Conservation (phyloP, 108 stramenopile species). For the Poteriospumella lacustris region DNA sequence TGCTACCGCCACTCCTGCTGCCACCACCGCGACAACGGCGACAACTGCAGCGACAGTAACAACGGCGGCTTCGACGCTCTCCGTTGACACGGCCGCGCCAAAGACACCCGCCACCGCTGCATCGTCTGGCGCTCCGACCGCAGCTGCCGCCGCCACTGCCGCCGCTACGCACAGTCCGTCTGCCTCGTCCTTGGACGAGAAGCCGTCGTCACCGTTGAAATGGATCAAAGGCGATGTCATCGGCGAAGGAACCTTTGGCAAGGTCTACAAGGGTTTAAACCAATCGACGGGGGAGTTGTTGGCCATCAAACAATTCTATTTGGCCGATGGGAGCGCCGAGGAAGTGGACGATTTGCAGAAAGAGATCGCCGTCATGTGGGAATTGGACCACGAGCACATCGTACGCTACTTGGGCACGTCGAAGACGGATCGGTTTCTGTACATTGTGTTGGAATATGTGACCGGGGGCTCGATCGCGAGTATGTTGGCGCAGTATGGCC, state of each 20-base stretch:
- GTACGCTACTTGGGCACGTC: slow-evolving; percentile 55
- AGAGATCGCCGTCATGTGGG: slow-evolving; percentile 51
- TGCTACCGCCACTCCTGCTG: no score
- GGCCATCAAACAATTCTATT: slow-evolving; percentile 62
- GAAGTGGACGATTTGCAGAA: slow-evolving; percentile 39
- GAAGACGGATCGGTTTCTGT: slow-evolving; percentile 21
- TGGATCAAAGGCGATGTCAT: slow-evolving; percentile 66
- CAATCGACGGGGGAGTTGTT: slow-evolving; percentile 72
- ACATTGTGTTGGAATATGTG: slow-evolving; percentile 58
- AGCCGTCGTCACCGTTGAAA: background rate
- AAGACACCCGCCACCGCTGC: background rate
- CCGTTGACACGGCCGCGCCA: no score
- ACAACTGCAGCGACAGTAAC: no score
- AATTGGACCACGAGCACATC: slow-evolving; percentile 50
- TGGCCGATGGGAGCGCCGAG: slow-evolving; percentile 29
- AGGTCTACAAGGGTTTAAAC: slow-evolving; percentile 90
- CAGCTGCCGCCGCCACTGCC: background rate
- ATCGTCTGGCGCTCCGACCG: background rate
- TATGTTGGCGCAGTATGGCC: slow-evolving; percentile 49
- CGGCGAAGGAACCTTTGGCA: slow-evolving; percentile 83
- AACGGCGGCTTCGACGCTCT: no score
- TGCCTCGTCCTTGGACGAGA: background rate
- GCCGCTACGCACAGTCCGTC: background rate
- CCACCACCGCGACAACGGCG: no score
- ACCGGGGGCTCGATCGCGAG: slow-evolving; percentile 48